phyloP scores from a whole-genome alignment of 2,329 filamentous ascomycete species.

The Talaromyces sp. region DNA sequence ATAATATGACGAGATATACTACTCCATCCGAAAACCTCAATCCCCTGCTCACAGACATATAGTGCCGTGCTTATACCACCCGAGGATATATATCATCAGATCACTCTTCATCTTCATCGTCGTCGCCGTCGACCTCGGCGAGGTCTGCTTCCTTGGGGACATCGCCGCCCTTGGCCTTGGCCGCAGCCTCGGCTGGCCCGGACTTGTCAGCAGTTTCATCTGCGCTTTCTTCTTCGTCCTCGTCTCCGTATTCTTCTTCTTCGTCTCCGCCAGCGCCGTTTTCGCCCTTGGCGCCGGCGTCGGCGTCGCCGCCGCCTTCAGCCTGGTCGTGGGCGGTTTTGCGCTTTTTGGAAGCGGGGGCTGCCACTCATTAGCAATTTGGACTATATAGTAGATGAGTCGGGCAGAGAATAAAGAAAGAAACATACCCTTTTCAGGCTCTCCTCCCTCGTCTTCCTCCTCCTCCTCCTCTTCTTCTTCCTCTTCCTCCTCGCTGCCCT shows the following conservation, averaged over 20 bases:
- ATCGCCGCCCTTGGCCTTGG: constrained; percentile 12
- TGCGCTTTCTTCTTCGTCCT: constrained; percentile 14
- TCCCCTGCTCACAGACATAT: background rate
- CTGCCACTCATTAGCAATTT: background rate
- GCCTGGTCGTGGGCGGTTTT: constrained; percentile 25
- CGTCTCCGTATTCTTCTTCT: constrained; percentile 13
- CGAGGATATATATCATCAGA: background rate
- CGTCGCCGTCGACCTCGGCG: constrained; percentile 16
- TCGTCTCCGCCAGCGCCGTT: constrained; percentile 26
- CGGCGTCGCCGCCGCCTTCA: constrained; percentile 29
- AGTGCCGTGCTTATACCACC: background rate
- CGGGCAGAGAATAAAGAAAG: background rate
- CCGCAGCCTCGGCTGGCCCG: constrained; percentile 17
- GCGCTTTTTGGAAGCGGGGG: constrained; percentile 13
- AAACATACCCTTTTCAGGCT: constrained; percentile 16
- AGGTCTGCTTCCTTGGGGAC: constrained; percentile 10
- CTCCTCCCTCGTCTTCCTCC: constrained; percentile 33
- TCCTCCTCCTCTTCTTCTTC: constrained; percentile 9
- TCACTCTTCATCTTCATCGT: constrained; percentile 3
- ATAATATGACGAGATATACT: background rate
- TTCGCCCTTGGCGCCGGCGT: constrained; percentile 38
- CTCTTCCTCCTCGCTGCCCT: constrained; percentile 9
- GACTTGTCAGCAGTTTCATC: constrained; percentile 21
- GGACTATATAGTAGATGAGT: background rate
- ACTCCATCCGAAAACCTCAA: background rate